A percentile compares a stretch with the other conserved stretches of the same genome.
phyloP scores from a whole-genome alignment of 768 basidiomycete genomes.

The Phallus indusiatus region DNA sequence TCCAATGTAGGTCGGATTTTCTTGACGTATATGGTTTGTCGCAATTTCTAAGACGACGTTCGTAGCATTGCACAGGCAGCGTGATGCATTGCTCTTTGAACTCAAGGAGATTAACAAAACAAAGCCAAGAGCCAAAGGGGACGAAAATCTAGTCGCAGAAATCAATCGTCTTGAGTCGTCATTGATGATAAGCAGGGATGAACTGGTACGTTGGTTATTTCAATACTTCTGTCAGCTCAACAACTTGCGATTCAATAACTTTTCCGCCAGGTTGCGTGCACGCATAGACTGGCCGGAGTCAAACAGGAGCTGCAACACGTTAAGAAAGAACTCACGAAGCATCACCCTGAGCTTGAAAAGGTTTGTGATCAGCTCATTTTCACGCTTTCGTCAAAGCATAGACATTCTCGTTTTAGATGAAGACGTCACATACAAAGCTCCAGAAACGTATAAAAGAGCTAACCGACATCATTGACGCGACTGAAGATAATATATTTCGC shows the following conservation, averaged over 20 bases:
- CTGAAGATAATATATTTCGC: constrained; percentile 72
- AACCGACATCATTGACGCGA: constrained; percentile 50
- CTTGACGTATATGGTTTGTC: neutral
- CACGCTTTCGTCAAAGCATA: neutral
- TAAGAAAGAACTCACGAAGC: constrained; percentile 57
- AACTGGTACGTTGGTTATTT: constrained; percentile 87
- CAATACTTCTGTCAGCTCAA: too few relatives aligned
- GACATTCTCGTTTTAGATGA: constrained; percentile 33
- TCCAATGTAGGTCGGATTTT: constrained; percentile 50
- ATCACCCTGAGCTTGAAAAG: constrained; percentile 63
- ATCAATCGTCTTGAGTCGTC: constrained; percentile 72
- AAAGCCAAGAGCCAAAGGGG: constrained; percentile 74
- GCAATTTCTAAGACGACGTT: constrained; percentile 41
- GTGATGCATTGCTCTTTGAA: constrained; percentile 64
- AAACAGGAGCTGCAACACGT: constrained; percentile 80
- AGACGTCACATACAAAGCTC: constrained; percentile 41
- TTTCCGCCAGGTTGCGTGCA: constrained; percentile 54
- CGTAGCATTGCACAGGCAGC: constrained; percentile 36
- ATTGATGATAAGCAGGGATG: constrained; percentile 69
- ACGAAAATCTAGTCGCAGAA: constrained; percentile 47
- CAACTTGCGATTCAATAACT: too few relatives aligned
- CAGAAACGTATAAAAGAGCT: constrained; percentile 47
- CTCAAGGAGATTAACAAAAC: constrained; percentile 77
- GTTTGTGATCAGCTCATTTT: constrained; percentile 25
- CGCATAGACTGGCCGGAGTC: constrained; percentile 64